phyloP scores from a whole-genome alignment of 331 rosid genomes.

The Dryas integrifolia region DNA sequence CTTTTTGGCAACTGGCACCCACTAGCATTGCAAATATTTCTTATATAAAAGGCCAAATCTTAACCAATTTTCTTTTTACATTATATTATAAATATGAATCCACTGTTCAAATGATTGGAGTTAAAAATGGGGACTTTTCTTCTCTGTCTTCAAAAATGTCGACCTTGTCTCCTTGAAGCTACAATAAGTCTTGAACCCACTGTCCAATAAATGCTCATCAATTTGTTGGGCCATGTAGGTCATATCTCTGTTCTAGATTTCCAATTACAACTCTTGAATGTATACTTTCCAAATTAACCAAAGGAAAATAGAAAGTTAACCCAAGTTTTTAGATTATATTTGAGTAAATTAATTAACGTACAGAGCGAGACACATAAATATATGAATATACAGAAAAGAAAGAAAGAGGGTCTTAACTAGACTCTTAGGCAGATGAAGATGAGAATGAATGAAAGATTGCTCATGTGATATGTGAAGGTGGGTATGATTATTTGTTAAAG shows the following conservation, averaged over 20 bases:
- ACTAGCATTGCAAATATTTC: neutral
- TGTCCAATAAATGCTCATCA: too few relatives aligned
- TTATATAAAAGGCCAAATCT: neutral
- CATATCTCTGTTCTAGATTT: too few relatives aligned
- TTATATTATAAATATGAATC: neutral
- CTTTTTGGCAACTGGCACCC: neutral
- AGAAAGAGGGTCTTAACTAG: neutral
- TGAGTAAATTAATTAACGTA: too few relatives aligned
- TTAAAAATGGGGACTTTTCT: too few relatives aligned
- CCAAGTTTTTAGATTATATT: too few relatives aligned
- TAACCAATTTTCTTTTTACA: neutral
- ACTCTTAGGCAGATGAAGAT: neutral
- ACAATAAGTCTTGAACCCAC: too few relatives aligned
- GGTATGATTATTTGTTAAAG: conserved; percentile 48
- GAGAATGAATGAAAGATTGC: neutral
- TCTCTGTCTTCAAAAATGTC: too few relatives aligned
- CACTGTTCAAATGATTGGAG: neutral
- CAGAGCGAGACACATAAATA: neutral
- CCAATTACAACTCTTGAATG: too few relatives aligned
- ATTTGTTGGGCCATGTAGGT: too few relatives aligned
- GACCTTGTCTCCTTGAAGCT: too few relatives aligned
- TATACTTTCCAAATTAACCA: too few relatives aligned
- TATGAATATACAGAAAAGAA: neutral
- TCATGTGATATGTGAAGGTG: neutral
- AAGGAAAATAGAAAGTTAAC: too few relatives aligned